Evolutionary conservation across 148 eudicot genomes (phyloP).

Genomic region (Polygonum maritimum): DNA sequence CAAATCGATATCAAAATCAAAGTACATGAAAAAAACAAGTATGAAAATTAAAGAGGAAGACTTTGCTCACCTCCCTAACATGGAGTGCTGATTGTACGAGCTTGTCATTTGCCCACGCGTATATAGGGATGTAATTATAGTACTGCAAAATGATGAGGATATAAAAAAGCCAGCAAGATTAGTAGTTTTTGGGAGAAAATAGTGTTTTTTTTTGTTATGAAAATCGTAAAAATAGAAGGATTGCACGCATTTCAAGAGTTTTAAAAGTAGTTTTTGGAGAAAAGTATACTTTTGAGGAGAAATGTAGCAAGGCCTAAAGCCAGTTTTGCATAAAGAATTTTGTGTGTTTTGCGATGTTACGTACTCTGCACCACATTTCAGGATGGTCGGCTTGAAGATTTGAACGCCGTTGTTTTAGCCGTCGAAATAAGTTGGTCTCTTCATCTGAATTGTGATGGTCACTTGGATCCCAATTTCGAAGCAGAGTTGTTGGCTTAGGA

Average conservation of each 20-base stretch:
- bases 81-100: conserved; percentile 28
- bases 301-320: too few species aligned
- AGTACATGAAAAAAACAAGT: too few species aligned
- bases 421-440: background rate
- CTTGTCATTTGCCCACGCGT: conserved; percentile 22
- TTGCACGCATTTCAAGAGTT: too few species aligned
- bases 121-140: conserved; percentile 13
- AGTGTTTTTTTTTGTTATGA: too few species aligned
- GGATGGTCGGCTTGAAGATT: background rate
- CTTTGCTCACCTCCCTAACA: conserved; percentile 20
- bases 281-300: too few species aligned
- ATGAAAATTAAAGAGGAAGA: too few species aligned
- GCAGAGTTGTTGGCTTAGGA: background rate
- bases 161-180: background rate
- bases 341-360: too few species aligned
- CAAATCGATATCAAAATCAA: too few species aligned
- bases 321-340: background rate
- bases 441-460: background rate
- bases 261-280: too few species aligned
- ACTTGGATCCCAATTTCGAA: background rate
- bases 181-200: too few species aligned
- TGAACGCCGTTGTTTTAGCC: background rate
- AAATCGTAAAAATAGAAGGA: too few species aligned
- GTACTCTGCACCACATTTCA: background rate
- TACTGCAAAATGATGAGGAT: background rate